Evolutionary conservation across 805 yeast genomes (phyloP), one percentile per base, ranked within the genome.

Genomic region (Ogataea nakhonphanomensis): DNA sequence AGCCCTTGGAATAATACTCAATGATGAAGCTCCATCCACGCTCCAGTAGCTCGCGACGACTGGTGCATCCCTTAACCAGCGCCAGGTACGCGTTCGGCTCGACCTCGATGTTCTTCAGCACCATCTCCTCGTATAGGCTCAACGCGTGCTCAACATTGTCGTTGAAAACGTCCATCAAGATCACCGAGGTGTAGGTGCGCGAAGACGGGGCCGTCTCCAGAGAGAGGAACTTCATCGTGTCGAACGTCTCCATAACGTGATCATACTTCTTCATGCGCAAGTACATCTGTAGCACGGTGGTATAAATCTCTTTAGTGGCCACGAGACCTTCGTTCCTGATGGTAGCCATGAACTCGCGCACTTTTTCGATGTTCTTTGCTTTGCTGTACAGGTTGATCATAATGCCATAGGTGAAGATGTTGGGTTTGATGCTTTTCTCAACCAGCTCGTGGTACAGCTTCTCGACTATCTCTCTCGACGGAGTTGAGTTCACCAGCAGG

Each of bases 151-250:
- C 90, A 10, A 85, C 67, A 39, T 85, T 76, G 35, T 76, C 70
- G 39, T 76, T 71, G 46, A 74, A 74, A 3, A 81, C 76, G 46
- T 84, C 79, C 7, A 86, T 67, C 8, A 79, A 70, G 9, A 91
- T 75, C 69, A 89, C 76, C 5, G 84, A 75, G 43, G 81, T 79
- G 59, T 89, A 93, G 1, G 89, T 76, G 12, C 64, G 61, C 0
- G 76, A 54, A 34, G 79, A 84, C 0, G 98, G 96, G 35, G 76
- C 72, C 11, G 89, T 78, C 21, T 68, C 65, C 4, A 68, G 54
- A 1, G 93, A 78, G 49, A 83, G 59, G 58, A 86, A 91, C 57
- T 88, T 91, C 89, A 93, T 79, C 46, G 87, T 78, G 49, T 83
- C 88, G 62, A 93, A 93, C 2, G 85, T 67, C 32, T 79, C 79